Evolutionary conservation across 345 rosid genomes (phyloP).

Genomic region (Salix dunnii): DNA sequence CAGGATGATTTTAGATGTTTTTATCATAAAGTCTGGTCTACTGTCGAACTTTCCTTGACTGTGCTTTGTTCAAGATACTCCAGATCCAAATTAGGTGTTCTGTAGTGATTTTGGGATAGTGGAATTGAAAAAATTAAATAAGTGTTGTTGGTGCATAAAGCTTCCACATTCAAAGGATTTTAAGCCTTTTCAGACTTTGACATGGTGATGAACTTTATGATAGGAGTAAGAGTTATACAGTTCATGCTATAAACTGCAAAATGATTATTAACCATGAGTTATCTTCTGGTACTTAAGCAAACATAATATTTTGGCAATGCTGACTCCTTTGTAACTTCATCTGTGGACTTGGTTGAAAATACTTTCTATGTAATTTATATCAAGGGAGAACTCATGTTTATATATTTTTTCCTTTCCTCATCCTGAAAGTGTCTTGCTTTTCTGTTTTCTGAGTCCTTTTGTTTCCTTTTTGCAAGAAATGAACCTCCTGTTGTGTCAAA

Average conservation of each 20-base stretch:
- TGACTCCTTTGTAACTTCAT: not conserved
- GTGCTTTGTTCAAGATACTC: not conserved
- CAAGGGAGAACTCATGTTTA: not conserved
- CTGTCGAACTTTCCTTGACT: not conserved
- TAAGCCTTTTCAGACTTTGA: not conserved
- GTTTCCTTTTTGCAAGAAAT: conserved; percentile 38
- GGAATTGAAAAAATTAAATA: not conserved
- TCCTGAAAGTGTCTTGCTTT: not conserved
- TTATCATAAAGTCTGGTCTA: not conserved
- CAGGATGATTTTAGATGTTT: not conserved
- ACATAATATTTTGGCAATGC: not conserved
- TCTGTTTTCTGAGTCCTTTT: conserved; percentile 14
- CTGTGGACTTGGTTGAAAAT: not conserved
- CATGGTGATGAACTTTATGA: not conserved
- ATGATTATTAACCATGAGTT: not conserved
- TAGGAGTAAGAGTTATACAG: not conserved
- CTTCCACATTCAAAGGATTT: not conserved
- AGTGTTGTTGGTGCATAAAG: not conserved
- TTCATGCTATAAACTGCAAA: not conserved
- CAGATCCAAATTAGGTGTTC: not conserved
- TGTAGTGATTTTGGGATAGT: not conserved
- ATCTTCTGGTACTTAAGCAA: not conserved
- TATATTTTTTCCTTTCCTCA: not conserved
- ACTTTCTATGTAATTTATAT: not conserved
- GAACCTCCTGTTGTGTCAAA: conserved; percentile 51